Base-by-base conservation (phyloP, 192 early-diverging fungal species). In the Backusella macrospora region DNA sequence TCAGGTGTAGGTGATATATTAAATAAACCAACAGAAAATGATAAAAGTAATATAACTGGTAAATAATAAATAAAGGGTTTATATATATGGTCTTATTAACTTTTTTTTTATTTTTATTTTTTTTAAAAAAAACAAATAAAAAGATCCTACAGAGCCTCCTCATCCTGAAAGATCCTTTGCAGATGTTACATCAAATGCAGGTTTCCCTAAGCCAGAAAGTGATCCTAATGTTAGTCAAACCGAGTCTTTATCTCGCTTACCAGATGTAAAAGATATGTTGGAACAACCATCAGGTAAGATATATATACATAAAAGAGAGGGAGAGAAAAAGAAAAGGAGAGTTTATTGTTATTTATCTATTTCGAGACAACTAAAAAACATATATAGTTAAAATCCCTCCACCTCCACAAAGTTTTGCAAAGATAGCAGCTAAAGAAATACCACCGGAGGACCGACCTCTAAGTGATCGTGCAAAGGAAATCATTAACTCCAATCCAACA, bases 91-190 rank as follows among this genome's bases (percentile, higher is more conserved):
- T 44, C n/a, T 8, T 29, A 44, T 26, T 49, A 2, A 55, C 7
- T 9, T 68, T 15, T 45, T 21, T 9, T 16, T 15, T 70, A n/a
- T n/a, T n/a, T n/a, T n/a, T n/a, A n/a, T 70, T 21, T 45, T 29
- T 43, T 6, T 65, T 9, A 65, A 43, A n/a, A 9, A 66, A 39
- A 15, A 15, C 38, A 10, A 42, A 5, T 21, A 38, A 68, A 39
- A 62, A 55, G 71, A 77, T 0, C 5, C 64, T 18, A 46, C 15
- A 38, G 12, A 40, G 43, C 76, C 76, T 45, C 76, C 76, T 18
- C 67, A 78, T 73, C 76, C 76, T 15, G 71, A 73, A 13, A 34
- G 76, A 59, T 73, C 72, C 1, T 78, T 70, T 70, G 76, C 76
- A 3, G 65, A 40, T 21, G 72, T 73, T 40, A 44, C 76, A 23